Conservation (phyloP, 768 basidiomycete genomes). For the Pluteus cervinus region DNA sequence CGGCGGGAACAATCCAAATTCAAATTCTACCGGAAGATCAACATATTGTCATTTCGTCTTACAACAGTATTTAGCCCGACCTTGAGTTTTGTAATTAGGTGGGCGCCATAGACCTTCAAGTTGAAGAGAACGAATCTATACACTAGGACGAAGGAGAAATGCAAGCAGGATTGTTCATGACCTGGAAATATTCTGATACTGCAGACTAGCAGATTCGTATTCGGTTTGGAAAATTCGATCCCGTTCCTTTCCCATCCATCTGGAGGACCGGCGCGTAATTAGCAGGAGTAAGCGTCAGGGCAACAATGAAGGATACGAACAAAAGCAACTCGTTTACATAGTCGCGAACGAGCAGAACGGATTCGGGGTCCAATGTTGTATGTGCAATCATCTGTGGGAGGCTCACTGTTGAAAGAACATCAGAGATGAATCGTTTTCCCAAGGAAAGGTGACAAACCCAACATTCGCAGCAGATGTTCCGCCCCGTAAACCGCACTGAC, state of each 20-base stretch:
- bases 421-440: not conserved
- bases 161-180: too few species aligned
- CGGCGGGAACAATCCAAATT: too few species aligned
- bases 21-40: too few species aligned
- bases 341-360: slow-evolving; percentile 75
- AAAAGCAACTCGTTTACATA: slow-evolving; percentile 84
- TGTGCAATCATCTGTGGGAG: slow-evolving; percentile 86
- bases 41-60: too few species aligned
- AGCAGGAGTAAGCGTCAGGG: not conserved
- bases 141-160: too few species aligned
- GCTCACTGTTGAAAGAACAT: slow-evolving; percentile 54
- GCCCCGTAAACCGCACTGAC: slow-evolving; percentile 93
- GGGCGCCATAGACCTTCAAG: too few species aligned
- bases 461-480: slow-evolving; percentile 87
- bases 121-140: too few species aligned
- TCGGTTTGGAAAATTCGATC: slow-evolving; percentile 68
- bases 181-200: slow-evolving; percentile 80
- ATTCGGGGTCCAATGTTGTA: slow-evolving; percentile 88
- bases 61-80: too few species aligned
- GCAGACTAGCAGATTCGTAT: slow-evolving; percentile 70
- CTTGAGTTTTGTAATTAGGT: too few species aligned
- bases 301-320: slow-evolving; percentile 33
- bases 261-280: slow-evolving; percentile 19
- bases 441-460: slow-evolving; percentile 47
- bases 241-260: slow-evolving; percentile 76